Conservation (phyloP, 305 asterid genomes). For the Rubia tinctorum region DNA sequence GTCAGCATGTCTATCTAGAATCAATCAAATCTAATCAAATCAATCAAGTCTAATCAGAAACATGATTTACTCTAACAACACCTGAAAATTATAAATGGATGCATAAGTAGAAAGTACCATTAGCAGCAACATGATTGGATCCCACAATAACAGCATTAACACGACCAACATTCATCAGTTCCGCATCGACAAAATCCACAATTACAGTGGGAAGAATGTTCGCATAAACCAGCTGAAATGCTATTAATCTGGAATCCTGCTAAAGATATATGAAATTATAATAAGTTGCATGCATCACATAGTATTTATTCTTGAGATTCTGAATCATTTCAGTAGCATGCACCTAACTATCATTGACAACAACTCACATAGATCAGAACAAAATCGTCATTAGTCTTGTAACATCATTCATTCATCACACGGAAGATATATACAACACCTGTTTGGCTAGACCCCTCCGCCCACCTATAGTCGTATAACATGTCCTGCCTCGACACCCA, state of each 20-base stretch:
- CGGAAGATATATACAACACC: no score
- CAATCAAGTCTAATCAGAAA: no score
- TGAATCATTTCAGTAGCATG: neutral
- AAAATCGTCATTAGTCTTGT: no score
- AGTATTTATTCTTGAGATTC: neutral
- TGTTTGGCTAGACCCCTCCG: no score
- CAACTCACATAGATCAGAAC: no score
- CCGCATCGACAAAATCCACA: slow-evolving; percentile 96
- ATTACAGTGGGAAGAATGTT: slow-evolving; percentile 85
- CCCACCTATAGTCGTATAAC: no score
- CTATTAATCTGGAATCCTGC: slow-evolving; percentile 91
- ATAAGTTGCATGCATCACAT: no score
- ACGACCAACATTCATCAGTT: slow-evolving; percentile 70
- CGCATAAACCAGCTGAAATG: slow-evolving; percentile 86
- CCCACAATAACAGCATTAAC: slow-evolving; percentile 90
- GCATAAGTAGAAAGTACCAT: slow-evolving; percentile 44
- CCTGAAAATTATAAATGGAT: neutral
- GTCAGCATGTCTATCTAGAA: no score
- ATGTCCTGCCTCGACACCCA: no score
- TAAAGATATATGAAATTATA: slow-evolving; percentile 8
- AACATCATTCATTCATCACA: no score
- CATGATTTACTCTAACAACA: no score
- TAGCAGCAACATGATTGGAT: slow-evolving; percentile 92
- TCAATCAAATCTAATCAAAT: no score
- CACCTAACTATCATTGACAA: neutral